Base-by-base conservation (phyloP, 345 rosid genomes). In the Brassica juncea region DNA sequence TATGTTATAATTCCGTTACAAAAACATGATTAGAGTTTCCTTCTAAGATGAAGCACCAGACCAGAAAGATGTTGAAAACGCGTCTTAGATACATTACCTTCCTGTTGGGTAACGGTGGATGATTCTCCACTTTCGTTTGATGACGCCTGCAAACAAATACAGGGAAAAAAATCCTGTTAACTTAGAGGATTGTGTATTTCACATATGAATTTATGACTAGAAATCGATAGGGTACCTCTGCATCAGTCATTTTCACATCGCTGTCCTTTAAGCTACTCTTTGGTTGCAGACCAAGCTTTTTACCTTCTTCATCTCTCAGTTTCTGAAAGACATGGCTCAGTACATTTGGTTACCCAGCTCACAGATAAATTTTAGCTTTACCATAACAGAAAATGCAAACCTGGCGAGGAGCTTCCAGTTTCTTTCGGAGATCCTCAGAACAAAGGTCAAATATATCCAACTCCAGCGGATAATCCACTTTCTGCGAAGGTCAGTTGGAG, bases 381-480 rank as follows among this genome's bases (percentile, higher is more conserved):
- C 42, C 54, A 57, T 66, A 31, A 59, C 35, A 71, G 61, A 61
- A 59, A 59, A 67, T 19, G 27, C 11, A 74, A 84, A 92, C 98
- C 97, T 88, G 86, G 83, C 97, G 98, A 79, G 98, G 98, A 74
- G 87, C 92, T 82, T 87, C 95, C 82, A 92, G 69, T 71, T 83
- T 85, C 84, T 92, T 87, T 70, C 82, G 84, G 47, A 96, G 92
- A 75, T 90, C 97, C 34, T 89, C 91, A 6, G 98, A 96, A 81
- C 98, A 96, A 15, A 96, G 77, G 85, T 96, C 98, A 75, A 82
- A 93, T 72, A 96, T 79, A 87, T 96, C 98, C 90, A 96, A 78
- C 87, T 89, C 91, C 87, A 96, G 66, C 0, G 98, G 97, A 74
- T 90, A 96, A 84, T 96, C 99, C 67, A 96, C 97, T 96, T 93